A percentile compares a stretch with the other conserved stretches of the same genome.
Conservation (phyloP, 805 yeast genomes). For the Myxozyma melibiosi region DNA sequence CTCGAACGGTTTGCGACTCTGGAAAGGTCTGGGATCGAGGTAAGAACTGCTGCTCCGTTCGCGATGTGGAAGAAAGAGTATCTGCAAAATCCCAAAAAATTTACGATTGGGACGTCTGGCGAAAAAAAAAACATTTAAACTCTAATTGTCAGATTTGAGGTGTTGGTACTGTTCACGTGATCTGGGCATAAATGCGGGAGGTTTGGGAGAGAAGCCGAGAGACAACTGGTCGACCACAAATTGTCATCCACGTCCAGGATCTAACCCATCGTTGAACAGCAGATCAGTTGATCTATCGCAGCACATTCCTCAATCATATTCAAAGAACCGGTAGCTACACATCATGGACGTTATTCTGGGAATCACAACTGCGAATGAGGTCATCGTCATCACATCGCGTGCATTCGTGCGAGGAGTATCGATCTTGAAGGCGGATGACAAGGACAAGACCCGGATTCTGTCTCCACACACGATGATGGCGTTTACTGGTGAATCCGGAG, state of each 20-base stretch:
- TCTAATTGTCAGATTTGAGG: conserved; percentile 1
- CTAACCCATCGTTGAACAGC: not conserved
- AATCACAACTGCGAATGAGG: conserved; percentile 75
- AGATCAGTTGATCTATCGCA: not conserved
- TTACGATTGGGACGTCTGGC: not conserved
- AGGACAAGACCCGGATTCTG: conserved; percentile 71
- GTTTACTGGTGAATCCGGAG: conserved; percentile 94
- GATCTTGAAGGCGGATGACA: conserved; percentile 69
- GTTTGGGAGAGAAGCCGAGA: conserved; percentile 4
- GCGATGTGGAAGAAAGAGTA: not conserved
- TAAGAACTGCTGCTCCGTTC: no score
- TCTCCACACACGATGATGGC: conserved; percentile 82
- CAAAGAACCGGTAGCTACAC: not conserved
- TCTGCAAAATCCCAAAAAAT: not conserved
- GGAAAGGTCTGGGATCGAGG: no score
- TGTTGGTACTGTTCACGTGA: conserved; percentile 5
- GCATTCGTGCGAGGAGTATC: conserved; percentile 92
- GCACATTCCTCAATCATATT: no score
- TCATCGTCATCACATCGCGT: conserved; percentile 89
- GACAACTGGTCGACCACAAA: conserved; percentile 7
- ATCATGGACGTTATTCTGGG: conserved; percentile 90
- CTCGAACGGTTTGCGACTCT: no score
- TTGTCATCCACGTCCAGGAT: conserved; percentile 12
- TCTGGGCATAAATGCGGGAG: not conserved
- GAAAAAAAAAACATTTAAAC: conserved; percentile 6